phyloP scores from a whole-genome alignment of 2,329 filamentous ascomycete genomes.

The Xylaria sp. region DNA sequence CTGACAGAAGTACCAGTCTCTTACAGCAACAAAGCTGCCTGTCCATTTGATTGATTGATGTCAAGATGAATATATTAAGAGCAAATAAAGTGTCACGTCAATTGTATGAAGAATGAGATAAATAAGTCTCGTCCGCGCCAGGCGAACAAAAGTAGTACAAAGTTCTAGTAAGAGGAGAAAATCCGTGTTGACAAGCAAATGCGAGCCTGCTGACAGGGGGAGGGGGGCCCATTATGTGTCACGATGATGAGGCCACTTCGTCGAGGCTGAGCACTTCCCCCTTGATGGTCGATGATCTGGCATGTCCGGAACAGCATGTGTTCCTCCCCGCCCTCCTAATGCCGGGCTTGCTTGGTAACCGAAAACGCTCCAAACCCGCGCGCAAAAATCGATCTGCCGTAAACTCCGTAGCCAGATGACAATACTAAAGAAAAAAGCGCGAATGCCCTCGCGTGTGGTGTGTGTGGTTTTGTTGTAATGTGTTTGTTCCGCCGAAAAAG shows the following conservation, averaged over 20 bases:
- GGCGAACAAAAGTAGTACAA: background rate
- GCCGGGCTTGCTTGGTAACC: background rate
- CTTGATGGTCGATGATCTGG: background rate
- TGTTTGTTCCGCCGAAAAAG: background rate
- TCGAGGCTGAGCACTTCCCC: background rate
- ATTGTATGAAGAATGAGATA: background rate
- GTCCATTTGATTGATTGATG: no score
- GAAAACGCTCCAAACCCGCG: slow-evolving; percentile 2
- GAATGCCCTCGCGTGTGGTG: slow-evolving; percentile 12
- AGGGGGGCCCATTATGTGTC: background rate
- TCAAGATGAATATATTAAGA: no score
- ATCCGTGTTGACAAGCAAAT: background rate
- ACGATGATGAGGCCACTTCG: background rate
- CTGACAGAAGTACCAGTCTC: no score
- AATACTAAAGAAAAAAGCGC: slow-evolving; percentile 16
- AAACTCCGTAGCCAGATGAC: slow-evolving; percentile 14
- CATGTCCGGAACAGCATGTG: background rate
- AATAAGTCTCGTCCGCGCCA: background rate
- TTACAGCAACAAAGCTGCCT: no score
- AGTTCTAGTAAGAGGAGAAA: background rate
- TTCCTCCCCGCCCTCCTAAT: background rate
- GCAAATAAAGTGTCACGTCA: background rate
- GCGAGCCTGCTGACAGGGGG: background rate
- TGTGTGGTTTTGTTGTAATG: background rate
- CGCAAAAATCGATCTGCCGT: background rate